Evolutionary conservation across 495 filamentous ascomycete genomes (phyloP).

Genomic region (Sordaria brevicollis): DNA sequence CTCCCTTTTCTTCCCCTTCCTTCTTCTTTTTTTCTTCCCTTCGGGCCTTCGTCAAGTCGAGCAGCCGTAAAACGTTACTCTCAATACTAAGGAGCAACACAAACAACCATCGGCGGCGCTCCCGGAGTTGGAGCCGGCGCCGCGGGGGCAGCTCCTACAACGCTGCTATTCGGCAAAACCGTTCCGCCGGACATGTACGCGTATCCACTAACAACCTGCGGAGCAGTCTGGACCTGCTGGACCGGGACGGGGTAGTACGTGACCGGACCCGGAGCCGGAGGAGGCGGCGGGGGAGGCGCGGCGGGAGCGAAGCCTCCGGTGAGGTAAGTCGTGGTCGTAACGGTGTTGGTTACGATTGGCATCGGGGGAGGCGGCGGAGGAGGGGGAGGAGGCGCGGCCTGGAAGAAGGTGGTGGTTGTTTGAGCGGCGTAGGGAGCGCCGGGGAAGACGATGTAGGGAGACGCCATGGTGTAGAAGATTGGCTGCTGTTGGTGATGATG

Average conservation of each 20-base stretch:
- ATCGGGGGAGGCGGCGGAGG: background rate
- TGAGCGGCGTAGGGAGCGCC: background rate
- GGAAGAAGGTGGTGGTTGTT: background rate
- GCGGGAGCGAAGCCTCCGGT: background rate
- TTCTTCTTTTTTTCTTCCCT: background rate
- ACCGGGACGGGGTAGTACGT: background rate
- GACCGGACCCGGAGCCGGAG: background rate
- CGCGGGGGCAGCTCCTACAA: background rate
- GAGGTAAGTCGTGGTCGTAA: background rate
- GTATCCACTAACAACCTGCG: background rate
- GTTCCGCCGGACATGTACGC: background rate
- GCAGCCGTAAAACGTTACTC: background rate
- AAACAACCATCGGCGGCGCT: background rate
- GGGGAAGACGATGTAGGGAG: background rate
- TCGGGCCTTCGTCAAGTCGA: background rate
- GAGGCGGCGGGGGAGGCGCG: background rate
- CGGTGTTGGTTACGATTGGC: background rate
- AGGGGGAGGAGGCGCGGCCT: background rate
- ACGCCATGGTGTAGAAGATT: background rate
- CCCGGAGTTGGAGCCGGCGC: slow-evolving; percentile 3
- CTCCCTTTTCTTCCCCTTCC: background rate
- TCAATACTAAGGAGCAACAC: background rate
- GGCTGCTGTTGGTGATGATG: background rate
- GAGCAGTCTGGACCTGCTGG: slow-evolving; percentile 1
- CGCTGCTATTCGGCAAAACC: background rate